These are phyloP conservation scores for Xerocomellus intermedius DNA, from an alignment of 768 basidiomycete genomes.

Conservation along the genomic window DNA sequence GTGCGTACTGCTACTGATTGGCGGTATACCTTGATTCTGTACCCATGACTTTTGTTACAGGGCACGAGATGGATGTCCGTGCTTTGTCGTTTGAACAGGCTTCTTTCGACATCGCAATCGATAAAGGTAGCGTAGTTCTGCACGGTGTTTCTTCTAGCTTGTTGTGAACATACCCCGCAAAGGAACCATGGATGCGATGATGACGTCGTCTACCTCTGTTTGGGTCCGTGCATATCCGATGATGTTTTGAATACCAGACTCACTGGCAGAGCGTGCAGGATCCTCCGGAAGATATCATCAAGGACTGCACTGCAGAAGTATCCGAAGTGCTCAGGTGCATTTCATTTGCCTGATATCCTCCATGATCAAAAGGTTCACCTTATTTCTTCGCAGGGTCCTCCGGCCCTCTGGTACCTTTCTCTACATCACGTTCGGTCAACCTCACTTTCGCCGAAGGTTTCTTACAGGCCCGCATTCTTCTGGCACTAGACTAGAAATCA, in stretches of 20 bases:
- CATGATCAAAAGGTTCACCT: neutral
- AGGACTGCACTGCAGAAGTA: slow-evolving; percentile 73
- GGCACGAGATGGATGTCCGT: slow-evolving; percentile 85
- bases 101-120: slow-evolving; percentile 77
- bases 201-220: slow-evolving; percentile 77
- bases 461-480: slow-evolving; percentile 44
- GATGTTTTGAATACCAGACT: neutral
- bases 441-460: slow-evolving; percentile 78
- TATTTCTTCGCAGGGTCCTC: slow-evolving; percentile 49
- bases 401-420: slow-evolving; percentile 61
- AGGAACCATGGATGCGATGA: slow-evolving; percentile 90
- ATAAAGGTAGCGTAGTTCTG: slow-evolving; percentile 56
- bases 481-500: slow-evolving; percentile 61
- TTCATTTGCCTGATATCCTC: neutral
- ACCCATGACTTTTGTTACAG: slow-evolving; percentile 34
- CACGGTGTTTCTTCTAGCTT: neutral
- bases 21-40: neutral
- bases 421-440: slow-evolving; percentile 87
- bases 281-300: slow-evolving; percentile 67
- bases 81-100: slow-evolving; percentile 53
- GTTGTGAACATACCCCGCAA: neutral
- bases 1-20: slow-evolving; percentile 35
- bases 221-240: slow-evolving; percentile 51
- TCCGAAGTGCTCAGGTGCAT: slow-evolving; percentile 67
- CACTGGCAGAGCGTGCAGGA: slow-evolving; percentile 43